These are phyloP conservation scores for Linum lewisii DNA, from an alignment of 345 rosid species.

Conservation along the genomic window DNA sequence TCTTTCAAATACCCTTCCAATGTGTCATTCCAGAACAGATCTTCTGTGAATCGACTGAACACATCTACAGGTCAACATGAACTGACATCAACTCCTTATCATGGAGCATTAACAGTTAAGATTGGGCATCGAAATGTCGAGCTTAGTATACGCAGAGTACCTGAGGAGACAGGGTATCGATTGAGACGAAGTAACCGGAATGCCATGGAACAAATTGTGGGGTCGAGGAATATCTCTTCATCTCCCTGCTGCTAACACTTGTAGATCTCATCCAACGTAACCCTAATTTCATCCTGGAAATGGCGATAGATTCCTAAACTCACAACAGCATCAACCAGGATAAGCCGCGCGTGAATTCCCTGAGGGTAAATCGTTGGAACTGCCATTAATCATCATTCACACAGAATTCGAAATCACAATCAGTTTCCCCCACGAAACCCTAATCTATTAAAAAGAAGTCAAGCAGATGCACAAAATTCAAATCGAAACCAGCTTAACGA, in stretches of 20 bases:
- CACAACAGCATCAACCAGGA: conserved; percentile 45
- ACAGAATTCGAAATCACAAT: too few relatives aligned
- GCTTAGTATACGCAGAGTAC: conserved; percentile 14
- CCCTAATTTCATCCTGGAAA: conserved; percentile 48
- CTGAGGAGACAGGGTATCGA: conserved; percentile 71
- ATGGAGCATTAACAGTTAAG: too few relatives aligned
- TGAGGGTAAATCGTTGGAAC: conserved; percentile 69
- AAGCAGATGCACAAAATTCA: too few relatives aligned
- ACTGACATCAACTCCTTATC: too few relatives aligned
- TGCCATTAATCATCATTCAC: conserved; percentile 13
- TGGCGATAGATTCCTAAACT: conserved; percentile 58
- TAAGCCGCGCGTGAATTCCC: conserved; percentile 45
- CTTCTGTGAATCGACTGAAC: conserved; percentile 38
- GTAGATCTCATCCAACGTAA: conserved; percentile 48
- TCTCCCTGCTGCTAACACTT: conserved; percentile 70
- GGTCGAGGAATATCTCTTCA: conserved; percentile 55
- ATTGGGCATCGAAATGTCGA: too few relatives aligned
- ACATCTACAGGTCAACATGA: conserved; percentile 31
- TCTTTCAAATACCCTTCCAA: conserved; percentile 51
- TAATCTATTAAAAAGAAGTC: too few relatives aligned
- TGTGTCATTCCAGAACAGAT: conserved; percentile 32
- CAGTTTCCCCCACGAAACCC: too few relatives aligned
- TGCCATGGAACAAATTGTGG: conserved; percentile 57
- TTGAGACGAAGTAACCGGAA: conserved; percentile 51
- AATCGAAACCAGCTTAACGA: too few relatives aligned